These are phyloP conservation scores for Microsporum canis DNA, from an alignment of 2,329 filamentous ascomycete genomes.

Conservation along the genomic window DNA sequence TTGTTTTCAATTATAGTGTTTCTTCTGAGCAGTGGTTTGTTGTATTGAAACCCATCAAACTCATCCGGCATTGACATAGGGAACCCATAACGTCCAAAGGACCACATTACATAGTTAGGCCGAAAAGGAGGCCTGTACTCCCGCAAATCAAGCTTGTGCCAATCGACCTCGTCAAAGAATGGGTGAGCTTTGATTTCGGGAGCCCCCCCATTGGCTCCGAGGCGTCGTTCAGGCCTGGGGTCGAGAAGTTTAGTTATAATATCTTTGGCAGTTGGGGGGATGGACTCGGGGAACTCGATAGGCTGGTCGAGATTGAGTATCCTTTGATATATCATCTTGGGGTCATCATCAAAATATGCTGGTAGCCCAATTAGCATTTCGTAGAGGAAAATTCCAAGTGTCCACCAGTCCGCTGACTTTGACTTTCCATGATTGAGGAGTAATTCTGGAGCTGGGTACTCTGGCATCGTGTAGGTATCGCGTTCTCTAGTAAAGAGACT, in stretches of 20 bases:
- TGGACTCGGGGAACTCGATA: neutral
- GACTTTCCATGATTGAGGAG: constrained; percentile 4
- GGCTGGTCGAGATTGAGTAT: neutral
- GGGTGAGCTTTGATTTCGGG: constrained; percentile 9
- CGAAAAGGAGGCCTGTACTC: constrained; percentile 8
- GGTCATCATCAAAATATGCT: constrained; percentile 6
- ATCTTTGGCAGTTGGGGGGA: constrained; percentile 6
- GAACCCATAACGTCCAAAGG: no score
- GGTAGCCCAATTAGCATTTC: constrained; percentile 12
- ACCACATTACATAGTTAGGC: constrained; percentile 4
- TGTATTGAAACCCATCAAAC: neutral
- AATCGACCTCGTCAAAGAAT: constrained; percentile 7
- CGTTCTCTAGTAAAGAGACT: constrained; percentile 11
- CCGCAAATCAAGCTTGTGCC: constrained; percentile 6
- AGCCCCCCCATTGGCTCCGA: constrained; percentile 5
- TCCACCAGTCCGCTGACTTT: constrained; percentile 12
- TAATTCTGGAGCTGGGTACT: constrained; percentile 14
- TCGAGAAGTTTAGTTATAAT: constrained; percentile 7
- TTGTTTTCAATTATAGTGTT: neutral
- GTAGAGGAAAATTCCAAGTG: constrained; percentile 13
- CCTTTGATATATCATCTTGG: neutral
- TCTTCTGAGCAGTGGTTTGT: neutral
- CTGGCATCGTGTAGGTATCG: neutral
- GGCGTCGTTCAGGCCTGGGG: constrained; percentile 2
- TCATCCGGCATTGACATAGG: neutral